Evolutionary conservation across 306 rosid species (phyloP).

Genomic region (Pyrus bretschneideri): DNA sequence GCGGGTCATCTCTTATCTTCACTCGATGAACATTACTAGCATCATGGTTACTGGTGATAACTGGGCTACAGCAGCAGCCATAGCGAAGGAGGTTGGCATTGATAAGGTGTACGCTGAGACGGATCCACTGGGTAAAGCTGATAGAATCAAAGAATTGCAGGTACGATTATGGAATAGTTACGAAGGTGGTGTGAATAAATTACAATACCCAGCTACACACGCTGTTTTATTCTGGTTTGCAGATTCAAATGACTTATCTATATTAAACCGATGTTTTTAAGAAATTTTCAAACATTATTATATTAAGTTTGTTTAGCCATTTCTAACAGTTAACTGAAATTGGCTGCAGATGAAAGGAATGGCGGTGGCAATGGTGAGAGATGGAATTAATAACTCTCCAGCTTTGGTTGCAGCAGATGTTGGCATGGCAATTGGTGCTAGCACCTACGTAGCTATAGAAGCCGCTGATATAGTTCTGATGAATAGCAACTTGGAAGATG

Average conservation of each 20-base stretch:
- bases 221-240: not conserved
- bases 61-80: slow-evolving; percentile 74
- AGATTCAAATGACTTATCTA: not conserved
- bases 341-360: slow-evolving; percentile 65
- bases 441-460: slow-evolving; percentile 87
- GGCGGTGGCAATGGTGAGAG: slow-evolving; percentile 84
- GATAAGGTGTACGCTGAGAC: slow-evolving; percentile 74
- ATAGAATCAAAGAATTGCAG: slow-evolving; percentile 78
- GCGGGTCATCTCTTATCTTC: slow-evolving; percentile 46
- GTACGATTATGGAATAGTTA: slow-evolving; percentile 22
- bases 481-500: slow-evolving; percentile 84
- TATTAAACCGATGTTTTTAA: not conserved
- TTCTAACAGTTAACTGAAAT: slow-evolving; percentile 22
- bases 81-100: slow-evolving; percentile 75
- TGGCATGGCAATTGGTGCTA: slow-evolving; percentile 96
- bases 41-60: slow-evolving; percentile 90
- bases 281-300: not conserved
- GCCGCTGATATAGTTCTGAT: slow-evolving; percentile 87
- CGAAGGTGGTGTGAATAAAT: not conserved
- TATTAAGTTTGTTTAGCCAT: not conserved
- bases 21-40: slow-evolving; percentile 72
- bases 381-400: slow-evolving; percentile 87
- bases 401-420: slow-evolving; percentile 92
- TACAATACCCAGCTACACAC: not conserved
- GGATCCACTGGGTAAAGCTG: slow-evolving; percentile 75